Evolutionary conservation across 2,329 filamentous ascomycete species (phyloP).

Genomic region (Ascochyta viciae-villosae): DNA sequence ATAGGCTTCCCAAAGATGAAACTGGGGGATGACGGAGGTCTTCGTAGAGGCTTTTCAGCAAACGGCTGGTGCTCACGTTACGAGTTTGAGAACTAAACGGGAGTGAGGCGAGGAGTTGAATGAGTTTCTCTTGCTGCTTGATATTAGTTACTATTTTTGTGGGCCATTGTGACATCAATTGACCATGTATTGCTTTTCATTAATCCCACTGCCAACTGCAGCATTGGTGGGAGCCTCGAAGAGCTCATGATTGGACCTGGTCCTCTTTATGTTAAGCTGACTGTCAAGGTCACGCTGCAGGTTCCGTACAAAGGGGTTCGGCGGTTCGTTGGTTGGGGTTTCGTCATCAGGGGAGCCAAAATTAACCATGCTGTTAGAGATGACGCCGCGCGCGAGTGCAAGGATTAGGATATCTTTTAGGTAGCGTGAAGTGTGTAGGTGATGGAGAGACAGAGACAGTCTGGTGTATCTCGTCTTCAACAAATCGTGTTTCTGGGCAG

Average conservation of each 20-base stretch:
- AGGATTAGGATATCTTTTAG: not conserved
- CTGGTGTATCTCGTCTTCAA: not conserved
- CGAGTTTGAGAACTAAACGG: not conserved
- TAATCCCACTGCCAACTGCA: not conserved
- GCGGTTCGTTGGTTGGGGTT: not conserved
- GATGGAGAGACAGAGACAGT: not conserved
- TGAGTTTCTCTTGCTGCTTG: not conserved
- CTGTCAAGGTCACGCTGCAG: not conserved
- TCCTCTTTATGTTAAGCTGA: not conserved
- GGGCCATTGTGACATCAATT: not conserved
- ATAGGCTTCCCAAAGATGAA: not conserved
- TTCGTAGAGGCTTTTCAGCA: constrained; percentile 6
- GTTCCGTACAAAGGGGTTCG: not conserved
- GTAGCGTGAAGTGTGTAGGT: not conserved
- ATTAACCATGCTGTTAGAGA: not conserved
- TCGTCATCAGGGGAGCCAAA: not conserved
- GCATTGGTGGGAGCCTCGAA: not conserved
- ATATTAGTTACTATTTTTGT: not conserved
- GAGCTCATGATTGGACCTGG: not conserved
- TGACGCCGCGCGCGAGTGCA: not conserved
- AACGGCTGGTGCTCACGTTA: constrained; percentile 36
- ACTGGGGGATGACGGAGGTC: not conserved
- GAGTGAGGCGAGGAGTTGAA: not conserved
- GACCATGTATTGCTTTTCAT: not conserved
- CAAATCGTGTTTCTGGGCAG: not conserved